A percentile compares a stretch with the other conserved stretches of the same genome.
These are phyloP conservation scores for Hymenoscyphus albidus DNA, from an alignment of 2,329 filamentous ascomycete genomes.

Conservation along the genomic window DNA sequence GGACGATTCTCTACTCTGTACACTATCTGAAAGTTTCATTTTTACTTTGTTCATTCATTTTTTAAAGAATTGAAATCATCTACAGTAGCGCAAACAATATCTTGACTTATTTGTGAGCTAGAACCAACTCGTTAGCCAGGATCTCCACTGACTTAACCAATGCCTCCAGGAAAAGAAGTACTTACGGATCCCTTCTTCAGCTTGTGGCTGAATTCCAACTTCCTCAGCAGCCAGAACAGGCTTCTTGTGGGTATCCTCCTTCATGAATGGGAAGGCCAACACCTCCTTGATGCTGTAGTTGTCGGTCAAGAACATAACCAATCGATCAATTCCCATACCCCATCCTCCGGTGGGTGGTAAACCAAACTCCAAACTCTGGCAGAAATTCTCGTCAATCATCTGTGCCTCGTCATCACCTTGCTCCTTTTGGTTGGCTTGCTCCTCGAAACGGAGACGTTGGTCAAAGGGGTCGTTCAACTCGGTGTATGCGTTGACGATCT, in stretches of 20 bases:
- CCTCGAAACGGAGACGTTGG: slow-evolving; percentile 86
- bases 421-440: slow-evolving; percentile 93
- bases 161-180: slow-evolving; percentile 11
- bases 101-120: slow-evolving; percentile 14
- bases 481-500: slow-evolving; percentile 92
- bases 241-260: slow-evolving; percentile 62
- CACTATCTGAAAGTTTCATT: slow-evolving; percentile 1
- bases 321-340: slow-evolving; percentile 92
- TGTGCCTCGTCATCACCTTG: slow-evolving; percentile 98
- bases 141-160: neutral
- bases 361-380: slow-evolving; percentile 82
- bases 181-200: slow-evolving; percentile 54
- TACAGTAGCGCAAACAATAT: neutral
- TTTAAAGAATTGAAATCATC: neutral
- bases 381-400: slow-evolving; percentile 93
- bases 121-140: slow-evolving; percentile 5
- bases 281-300: slow-evolving; percentile 97
- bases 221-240: slow-evolving; percentile 59
- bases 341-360: slow-evolving; percentile 92
- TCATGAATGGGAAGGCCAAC: slow-evolving; percentile 96
- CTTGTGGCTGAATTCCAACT: slow-evolving; percentile 53
- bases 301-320: slow-evolving; percentile 94
- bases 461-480: slow-evolving; percentile 98
- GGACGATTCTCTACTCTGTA: slow-evolving; percentile 10
- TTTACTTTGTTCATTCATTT: neutral